Percentiles rank a stretch among this genome's conserved stretches.
Conservation (phyloP, 129 eudicot genomes). For the Cynara cardunculus region DNA sequence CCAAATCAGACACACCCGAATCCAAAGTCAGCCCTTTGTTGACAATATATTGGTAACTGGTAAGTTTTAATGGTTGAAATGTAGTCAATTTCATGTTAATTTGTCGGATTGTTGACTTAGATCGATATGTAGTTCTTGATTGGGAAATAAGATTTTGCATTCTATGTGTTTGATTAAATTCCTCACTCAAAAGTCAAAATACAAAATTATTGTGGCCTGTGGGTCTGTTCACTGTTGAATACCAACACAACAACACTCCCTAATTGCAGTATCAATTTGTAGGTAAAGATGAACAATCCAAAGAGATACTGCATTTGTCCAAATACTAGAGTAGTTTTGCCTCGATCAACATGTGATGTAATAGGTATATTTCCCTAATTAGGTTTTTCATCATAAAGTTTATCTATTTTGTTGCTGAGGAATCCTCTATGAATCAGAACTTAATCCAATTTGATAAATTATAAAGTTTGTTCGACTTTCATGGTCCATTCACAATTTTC, state of each 20-base stretch:
- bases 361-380: constrained; percentile 36
- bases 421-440: not conserved
- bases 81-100: not conserved
- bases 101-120: constrained; percentile 2
- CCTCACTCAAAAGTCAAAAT: not conserved
- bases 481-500: not conserved
- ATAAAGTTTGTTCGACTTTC: not conserved
- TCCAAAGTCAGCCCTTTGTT: too few species aligned
- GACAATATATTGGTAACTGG: too few species aligned
- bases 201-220: not conserved
- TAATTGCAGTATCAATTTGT: not conserved
- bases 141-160: not conserved
- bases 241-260: too few species aligned
- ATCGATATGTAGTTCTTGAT: not conserved
- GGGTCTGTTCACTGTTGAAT: constrained; percentile 6
- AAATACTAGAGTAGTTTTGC: constrained; percentile 67
- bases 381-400: not conserved
- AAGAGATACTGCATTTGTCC: constrained; percentile 89
- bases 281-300: constrained; percentile 92
- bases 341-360: constrained; percentile 62
- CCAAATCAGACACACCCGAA: too few species aligned
- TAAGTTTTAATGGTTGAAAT: constrained; percentile 17
- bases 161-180: constrained; percentile 6
- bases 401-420: not conserved
- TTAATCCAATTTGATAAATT: not conserved